Percentiles rank a stretch among this genome's conserved stretches.
phyloP scores from a whole-genome alignment of 768 basidiomycete genomes.

The Pisolithus microcarpus region DNA sequence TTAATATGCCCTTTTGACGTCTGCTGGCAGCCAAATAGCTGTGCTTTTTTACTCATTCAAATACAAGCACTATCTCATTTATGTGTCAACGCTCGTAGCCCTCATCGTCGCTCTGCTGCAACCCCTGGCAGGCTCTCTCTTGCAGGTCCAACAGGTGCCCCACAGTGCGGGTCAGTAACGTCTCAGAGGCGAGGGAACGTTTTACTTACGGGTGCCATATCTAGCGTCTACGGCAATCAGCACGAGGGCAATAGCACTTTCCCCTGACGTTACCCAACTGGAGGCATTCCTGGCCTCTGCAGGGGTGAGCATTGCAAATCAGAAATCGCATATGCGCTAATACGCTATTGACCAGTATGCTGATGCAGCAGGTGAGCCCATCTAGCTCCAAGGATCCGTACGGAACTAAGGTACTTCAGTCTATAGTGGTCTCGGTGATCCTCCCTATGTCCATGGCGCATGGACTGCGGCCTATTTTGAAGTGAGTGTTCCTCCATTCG shows the following conservation, averaged over 20 bases:
- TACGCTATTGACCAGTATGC: conserved; percentile 28
- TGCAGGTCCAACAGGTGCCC: conserved; percentile 20
- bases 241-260: conserved; percentile 37
- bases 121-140: conserved; percentile 44
- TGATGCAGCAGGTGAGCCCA: conserved; percentile 20
- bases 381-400: background rate
- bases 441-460: conserved; percentile 44
- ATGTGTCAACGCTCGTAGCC: conserved; percentile 45
- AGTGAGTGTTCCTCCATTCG: conserved; percentile 26
- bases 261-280: conserved; percentile 36
- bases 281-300: conserved; percentile 54
- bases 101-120: conserved; percentile 43
- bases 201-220: conserved; percentile 18
- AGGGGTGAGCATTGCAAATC: conserved; percentile 33
- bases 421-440: conserved; percentile 41
- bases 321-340: background rate
- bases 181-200: conserved; percentile 5
- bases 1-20: conserved; percentile 2
- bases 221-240: conserved; percentile 30
- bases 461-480: conserved; percentile 53
- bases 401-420: conserved; percentile 11
- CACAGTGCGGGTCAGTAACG: conserved; percentile 13
- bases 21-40: conserved; percentile 32
- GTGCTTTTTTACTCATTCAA: conserved; percentile 39
- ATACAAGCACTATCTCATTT: conserved; percentile 49